Base-by-base conservation (phyloP, 495 filamentous ascomycete genomes). In the Hypoxylon subgilvum region DNA sequence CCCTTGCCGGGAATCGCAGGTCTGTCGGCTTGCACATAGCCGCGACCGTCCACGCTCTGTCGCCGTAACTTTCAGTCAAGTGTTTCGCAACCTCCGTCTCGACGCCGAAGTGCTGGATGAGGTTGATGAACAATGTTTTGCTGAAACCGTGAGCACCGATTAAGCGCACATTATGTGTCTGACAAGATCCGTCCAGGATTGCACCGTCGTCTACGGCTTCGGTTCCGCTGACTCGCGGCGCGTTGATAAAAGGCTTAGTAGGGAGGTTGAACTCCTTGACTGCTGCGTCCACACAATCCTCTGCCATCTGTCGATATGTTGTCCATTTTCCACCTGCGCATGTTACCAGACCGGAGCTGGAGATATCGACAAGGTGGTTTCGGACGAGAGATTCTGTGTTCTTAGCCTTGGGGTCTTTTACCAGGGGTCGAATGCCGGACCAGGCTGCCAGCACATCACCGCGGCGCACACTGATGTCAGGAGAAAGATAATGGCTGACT, bases 271-370 rank as follows among this genome's bases (percentile, higher is more conserved):
- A 98, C 17, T 80, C 74, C 27, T 82, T 78, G 69, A 98, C 82
- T 13, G 93, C 93, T 58, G 92, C 88, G 65, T 98, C 93, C 23
- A 98, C 94, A 46, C 89, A 87, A 71, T 98, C 93, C 75, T 98
- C 93, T 28, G 94, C 91, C 94, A 98, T 98, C 69, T 98, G 92
- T 25, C 94, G 88, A 75, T 98, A 98, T 4, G 94, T 98, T 2
- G 94, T 98, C 94, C 94, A 98, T 76, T 97, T 97, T 16, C 94
- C 94, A 56, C 94, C 94, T n/a, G 93, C 91, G 70, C 90, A 92
- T 34, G 94, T 98, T 43, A 98, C 72, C 22, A 98, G 85, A 2
- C 94, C 94, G 6, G 90, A 92, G 1, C 81, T 72, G 8, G 93
- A 96, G 19, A 93, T 82, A 54, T 93, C 88, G 66, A 98, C 86